phyloP scores from a whole-genome alignment of 176 grass and related monocot genomes.

The Triticum monococcum region DNA sequence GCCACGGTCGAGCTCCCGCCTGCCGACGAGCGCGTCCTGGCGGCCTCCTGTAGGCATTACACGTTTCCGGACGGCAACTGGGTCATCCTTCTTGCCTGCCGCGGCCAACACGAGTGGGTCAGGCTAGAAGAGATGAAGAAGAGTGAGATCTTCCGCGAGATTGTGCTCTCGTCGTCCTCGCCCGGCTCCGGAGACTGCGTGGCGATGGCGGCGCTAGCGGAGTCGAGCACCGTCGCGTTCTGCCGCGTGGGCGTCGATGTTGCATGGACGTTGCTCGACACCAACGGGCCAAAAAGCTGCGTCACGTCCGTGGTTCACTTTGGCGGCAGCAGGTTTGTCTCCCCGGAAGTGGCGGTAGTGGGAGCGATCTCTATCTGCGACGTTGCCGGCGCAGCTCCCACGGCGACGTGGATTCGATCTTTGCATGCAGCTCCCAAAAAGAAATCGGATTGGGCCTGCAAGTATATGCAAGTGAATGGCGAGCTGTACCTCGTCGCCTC shows the following conservation, averaged over 20 bases:
- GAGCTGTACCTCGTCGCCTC: constrained; percentile 12
- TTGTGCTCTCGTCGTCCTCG: constrained; percentile 24
- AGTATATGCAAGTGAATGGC: constrained; percentile 17
- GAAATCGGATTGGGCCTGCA: neutral
- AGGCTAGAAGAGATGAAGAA: neutral
- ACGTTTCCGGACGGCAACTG: no score
- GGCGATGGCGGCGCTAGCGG: constrained; percentile 25
- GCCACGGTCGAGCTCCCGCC: no score
- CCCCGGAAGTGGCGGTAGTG: no score
- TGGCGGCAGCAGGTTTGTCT: no score
- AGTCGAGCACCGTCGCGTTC: constrained; percentile 27
- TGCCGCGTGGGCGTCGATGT: constrained; percentile 9
- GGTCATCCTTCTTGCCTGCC: no score
- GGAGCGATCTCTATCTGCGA: neutral
- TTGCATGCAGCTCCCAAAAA: neutral
- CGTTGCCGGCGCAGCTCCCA: neutral
- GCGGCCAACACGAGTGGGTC: neutral
- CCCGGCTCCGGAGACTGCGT: neutral
- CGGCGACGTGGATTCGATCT: neutral
- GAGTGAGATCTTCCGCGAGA: neutral
- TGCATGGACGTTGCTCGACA: neutral
- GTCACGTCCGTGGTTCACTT: no score
- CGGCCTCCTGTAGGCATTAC: no score
- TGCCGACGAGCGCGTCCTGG: no score
- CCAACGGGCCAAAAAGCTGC: no score